Percentiles rank a stretch among this genome's conserved stretches.
These are phyloP conservation scores for Xanthoparmelia taractica DNA, from an alignment of 495 filamentous ascomycete species.

Conservation along the genomic window DNA sequence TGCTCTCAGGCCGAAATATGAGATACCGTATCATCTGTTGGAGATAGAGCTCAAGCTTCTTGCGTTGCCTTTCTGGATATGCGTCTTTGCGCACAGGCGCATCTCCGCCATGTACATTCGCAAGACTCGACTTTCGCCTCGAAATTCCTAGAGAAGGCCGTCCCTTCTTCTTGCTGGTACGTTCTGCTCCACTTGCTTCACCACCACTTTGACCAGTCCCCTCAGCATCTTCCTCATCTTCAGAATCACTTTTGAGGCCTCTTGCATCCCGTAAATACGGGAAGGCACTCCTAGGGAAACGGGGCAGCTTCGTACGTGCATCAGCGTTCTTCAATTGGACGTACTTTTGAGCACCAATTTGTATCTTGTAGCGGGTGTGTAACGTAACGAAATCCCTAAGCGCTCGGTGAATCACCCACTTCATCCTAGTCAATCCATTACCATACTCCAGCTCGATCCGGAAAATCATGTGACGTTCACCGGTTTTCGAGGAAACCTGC, in stretches of 20 bases:
- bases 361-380: slow-evolving; percentile 84
- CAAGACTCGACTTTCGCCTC: slow-evolving; percentile 51
- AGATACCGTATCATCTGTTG: slow-evolving; percentile 88
- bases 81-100: slow-evolving; percentile 40
- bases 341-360: slow-evolving; percentile 71
- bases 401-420: slow-evolving; percentile 85
- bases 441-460: slow-evolving; percentile 94
- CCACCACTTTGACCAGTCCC: slow-evolving; percentile 51
- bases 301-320: slow-evolving; percentile 62
- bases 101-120: slow-evolving; percentile 40
- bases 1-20: slow-evolving; percentile 93
- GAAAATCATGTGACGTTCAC: slow-evolving; percentile 79
- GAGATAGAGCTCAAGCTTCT: slow-evolving; percentile 85
- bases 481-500: slow-evolving; percentile 51
- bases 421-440: slow-evolving; percentile 90
- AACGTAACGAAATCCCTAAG: slow-evolving; percentile 87
- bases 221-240: slow-evolving; percentile 60
- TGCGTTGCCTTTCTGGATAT: slow-evolving; percentile 65
- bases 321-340: slow-evolving; percentile 52
- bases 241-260: slow-evolving; percentile 71
- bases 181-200: slow-evolving; percentile 51
- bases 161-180: slow-evolving; percentile 48
- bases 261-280: slow-evolving; percentile 80
- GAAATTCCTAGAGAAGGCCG: slow-evolving; percentile 52
- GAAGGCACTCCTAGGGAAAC: slow-evolving; percentile 84